Evolutionary conservation across 2,329 filamentous ascomycete genomes (phyloP), one percentile per base, ranked within the genome.

Genomic region (Ophiocordyceps camponoti-leonardi): DNA sequence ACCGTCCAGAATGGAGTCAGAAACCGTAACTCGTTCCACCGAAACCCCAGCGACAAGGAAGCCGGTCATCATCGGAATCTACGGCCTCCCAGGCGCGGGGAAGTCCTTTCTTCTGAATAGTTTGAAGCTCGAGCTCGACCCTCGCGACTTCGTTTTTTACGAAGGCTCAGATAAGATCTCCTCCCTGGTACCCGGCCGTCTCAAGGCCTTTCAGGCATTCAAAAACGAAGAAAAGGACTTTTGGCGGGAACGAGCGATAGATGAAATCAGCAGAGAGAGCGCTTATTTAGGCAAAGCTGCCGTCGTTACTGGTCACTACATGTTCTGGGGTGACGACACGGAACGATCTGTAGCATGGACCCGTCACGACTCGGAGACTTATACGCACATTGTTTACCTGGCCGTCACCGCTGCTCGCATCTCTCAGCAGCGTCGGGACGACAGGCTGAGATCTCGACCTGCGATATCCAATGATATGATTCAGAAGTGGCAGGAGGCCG

Each of bases 371-470:
- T 43, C 67, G 4, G 41, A 60, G 0, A 63, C 56, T 0, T 81
- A 67, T 53, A 76, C 73, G 0, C 74, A 81, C 50, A 72, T 82
- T 14, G 41, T 81, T 13, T 80, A 81, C 51, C 52, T 81, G 26
- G 56, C 72, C 41, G 52, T 65, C 1, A 51, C 61, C 2, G 49
- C 62, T 0, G 51, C 64, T 1, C 22, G 55, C 1, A 55, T 79
- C 16, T 48, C 48, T 1, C 44, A 64, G 40, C 65, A 61, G 18
- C 60, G 64, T n/a, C 33, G 28, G 0, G 44, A 56, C 0, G 71
- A 79, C 49, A 51, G 19, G 1, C 28, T 46, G 14, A 63, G 62
- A 48, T 37, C 11, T 7, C 69, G 72, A 1, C 50, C 58, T 3
- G 2, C 18, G 3, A 26, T 51, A 12, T 63, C 67, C 0, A 37